Evolutionary conservation across 116 monocot genomes (phyloP).

Genomic region (Dioscorea cayenensis): DNA sequence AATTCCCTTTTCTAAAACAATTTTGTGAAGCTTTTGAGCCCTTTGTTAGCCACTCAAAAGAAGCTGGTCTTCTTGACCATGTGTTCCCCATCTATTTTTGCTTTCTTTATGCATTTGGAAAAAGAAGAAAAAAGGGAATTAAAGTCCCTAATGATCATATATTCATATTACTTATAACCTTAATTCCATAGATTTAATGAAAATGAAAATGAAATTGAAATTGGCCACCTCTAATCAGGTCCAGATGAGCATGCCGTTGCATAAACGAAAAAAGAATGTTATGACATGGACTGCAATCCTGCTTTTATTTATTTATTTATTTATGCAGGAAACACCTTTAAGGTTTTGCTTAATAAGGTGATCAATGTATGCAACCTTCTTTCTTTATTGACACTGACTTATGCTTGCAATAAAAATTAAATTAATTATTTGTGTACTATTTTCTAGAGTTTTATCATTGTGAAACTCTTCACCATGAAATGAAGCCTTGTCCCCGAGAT

Average conservation of each 20-base stretch:
- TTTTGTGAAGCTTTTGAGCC: neutral
- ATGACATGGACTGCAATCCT: neutral
- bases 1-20: neutral
- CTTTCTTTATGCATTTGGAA: neutral
- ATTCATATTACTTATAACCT: neutral
- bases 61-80: neutral
- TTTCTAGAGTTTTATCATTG: neutral
- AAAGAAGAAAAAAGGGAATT: neutral
- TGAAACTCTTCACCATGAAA: no score
- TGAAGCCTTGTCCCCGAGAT: no score
- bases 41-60: constrained; percentile 1
- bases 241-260: neutral
- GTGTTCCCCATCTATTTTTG: neutral
- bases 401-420: neutral
- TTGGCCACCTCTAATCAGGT: neutral
- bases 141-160: neutral
- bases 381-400: neutral
- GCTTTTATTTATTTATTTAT: neutral
- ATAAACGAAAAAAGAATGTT: neutral
- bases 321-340: neutral
- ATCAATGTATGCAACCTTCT: neutral
- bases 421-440: neutral
- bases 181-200: neutral
- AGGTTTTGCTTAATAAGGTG: neutral
- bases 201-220: constrained; percentile 1